These are phyloP conservation scores for Diospyros lotus DNA, from an alignment of 148 eudicot genomes.

Conservation along the genomic window DNA sequence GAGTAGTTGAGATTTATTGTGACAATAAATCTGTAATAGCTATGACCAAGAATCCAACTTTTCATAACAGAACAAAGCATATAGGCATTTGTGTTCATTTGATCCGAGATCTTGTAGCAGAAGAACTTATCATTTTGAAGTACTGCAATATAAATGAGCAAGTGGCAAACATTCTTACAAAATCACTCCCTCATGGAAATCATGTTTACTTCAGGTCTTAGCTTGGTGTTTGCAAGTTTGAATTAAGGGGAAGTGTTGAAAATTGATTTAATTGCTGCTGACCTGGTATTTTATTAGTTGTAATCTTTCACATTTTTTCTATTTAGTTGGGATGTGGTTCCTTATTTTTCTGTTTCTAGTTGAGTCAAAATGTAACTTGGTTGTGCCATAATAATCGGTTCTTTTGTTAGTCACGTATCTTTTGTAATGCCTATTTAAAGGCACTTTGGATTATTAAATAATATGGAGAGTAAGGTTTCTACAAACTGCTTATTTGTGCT, in stretches of 20 bases:
- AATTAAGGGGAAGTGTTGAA: neutral
- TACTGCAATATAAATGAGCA: neutral
- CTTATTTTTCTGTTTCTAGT: too few relatives aligned
- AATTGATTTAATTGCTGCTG: neutral
- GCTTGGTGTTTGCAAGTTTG: neutral
- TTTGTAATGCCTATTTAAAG: too few relatives aligned
- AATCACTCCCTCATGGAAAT: neutral
- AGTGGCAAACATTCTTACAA: slow-evolving; percentile 4
- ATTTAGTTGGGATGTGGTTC: too few relatives aligned
- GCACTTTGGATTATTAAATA: too few relatives aligned
- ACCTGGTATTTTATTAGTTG: too few relatives aligned
- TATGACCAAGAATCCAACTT: neutral
- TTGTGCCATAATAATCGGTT: too few relatives aligned
- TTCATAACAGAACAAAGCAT: slow-evolving; percentile 5
- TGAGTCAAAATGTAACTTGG: too few relatives aligned
- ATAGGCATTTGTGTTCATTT: neutral
- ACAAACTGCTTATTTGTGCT: too few relatives aligned
- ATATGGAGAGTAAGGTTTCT: too few relatives aligned
- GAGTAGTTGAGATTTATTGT: neutral
- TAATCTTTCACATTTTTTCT: too few relatives aligned
- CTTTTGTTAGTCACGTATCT: too few relatives aligned
- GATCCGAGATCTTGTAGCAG: neutral
- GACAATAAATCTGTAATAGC: neutral
- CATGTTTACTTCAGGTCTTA: neutral
- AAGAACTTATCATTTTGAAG: neutral